phyloP scores from a whole-genome alignment of 768 basidiomycete genomes.

The Naganishia kalamii region DNA sequence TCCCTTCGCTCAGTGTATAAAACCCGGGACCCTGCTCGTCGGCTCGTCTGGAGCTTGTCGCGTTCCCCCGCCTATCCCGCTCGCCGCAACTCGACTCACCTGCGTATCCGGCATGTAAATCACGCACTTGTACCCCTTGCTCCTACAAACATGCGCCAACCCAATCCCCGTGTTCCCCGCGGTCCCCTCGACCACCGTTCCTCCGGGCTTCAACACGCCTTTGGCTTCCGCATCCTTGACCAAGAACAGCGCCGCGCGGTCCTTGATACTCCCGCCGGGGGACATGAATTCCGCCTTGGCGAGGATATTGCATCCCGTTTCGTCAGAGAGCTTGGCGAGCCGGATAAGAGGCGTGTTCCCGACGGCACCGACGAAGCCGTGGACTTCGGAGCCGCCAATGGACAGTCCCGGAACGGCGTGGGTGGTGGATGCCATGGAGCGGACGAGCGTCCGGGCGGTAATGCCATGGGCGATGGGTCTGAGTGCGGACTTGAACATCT shows the following conservation, averaged over 20 bases:
- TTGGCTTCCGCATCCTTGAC: slow-evolving; percentile 76
- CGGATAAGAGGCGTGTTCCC: slow-evolving; percentile 87
- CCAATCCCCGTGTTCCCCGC: slow-evolving; percentile 98
- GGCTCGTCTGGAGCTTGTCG: too few species aligned
- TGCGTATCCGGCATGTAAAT: slow-evolving; percentile 98
- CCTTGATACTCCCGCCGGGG: slow-evolving; percentile 95
- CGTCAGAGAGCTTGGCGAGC: slow-evolving; percentile 71
- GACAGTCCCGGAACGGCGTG: neutral
- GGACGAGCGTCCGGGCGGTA: neutral
- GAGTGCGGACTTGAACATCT: slow-evolving; percentile 20
- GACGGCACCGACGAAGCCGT: slow-evolving; percentile 79
- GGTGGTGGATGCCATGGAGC: slow-evolving; percentile 2
- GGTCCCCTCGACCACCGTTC: slow-evolving; percentile 94
- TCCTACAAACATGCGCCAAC: slow-evolving; percentile 73
- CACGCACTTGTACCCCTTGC: slow-evolving; percentile 90
- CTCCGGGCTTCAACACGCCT: slow-evolving; percentile 84
- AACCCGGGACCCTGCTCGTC: too few species aligned
- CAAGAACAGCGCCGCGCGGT: slow-evolving; percentile 87
- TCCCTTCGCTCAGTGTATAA: too few species aligned
- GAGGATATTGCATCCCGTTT: slow-evolving; percentile 72
- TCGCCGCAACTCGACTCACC: slow-evolving; percentile 52
- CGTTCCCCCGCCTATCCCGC: too few species aligned
- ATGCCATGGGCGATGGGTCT: neutral
- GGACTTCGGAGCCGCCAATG: slow-evolving; percentile 35
- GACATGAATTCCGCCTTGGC: slow-evolving; percentile 99